Base-by-base conservation (phyloP, 441 rosid genomes). In the Bruguiera hainesii region DNA sequence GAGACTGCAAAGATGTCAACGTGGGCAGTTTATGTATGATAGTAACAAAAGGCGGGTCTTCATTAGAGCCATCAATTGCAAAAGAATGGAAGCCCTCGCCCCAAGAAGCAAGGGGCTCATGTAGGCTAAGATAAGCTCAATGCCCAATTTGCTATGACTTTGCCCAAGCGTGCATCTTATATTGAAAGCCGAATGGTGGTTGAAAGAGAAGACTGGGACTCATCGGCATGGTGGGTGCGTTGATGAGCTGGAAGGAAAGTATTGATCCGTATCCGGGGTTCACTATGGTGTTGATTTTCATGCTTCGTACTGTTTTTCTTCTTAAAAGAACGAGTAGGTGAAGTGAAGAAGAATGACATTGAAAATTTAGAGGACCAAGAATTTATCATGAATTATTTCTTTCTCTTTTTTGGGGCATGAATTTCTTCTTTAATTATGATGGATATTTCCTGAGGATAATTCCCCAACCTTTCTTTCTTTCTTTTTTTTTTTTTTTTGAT, bases 221-320 rank as follows among this genome's bases (percentile, higher is more conserved):
- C 97, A 92, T 79, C 98, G 93, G 23, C 86, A 68, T 76, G 85
- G 79, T 31, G 35, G 35, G 35, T 53, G 89, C 85, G 68, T 68
- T 90, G 63, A 69, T 73, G 67, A 75, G 76, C 68, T 92, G 97
- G 98, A 72, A 59, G n/a, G 72, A 78, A 63, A 79, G 75, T 11
- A 20, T 58, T 66, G 80, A 77, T 83, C 93, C 78, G 62, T 92
- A 97, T 78, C 82, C 81, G 52, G 90, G 97, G 97, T 83, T 77
- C 26, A 95, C 2, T 39, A 10, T 2, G 13, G 46, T 39, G 13
- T 10, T 39, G 46, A 39, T 39, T 39, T 10, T 56, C 28, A 9
- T 3, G 16, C 30, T 20, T 39, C 11, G 25, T 65, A 15, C 26
- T 23, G 55, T 20, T 28, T 39, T 39, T 39, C 13, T 39, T 39